Conservation (phyloP, 352 stramenopile genomes). For the Aphanomyces stellatus region DNA sequence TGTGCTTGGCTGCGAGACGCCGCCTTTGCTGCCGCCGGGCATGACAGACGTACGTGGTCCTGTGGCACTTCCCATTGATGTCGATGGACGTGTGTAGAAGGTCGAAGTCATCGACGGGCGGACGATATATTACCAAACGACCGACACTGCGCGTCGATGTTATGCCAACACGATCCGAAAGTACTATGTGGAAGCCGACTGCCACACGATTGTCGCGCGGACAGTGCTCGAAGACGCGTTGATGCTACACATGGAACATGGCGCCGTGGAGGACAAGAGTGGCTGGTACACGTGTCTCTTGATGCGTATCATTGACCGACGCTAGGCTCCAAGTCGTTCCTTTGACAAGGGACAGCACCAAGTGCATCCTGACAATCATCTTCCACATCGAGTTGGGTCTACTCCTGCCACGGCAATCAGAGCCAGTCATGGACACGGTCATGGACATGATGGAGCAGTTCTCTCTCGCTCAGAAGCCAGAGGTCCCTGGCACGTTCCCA, state of each 20-base stretch:
- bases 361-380: neutral
- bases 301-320: neutral
- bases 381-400: too few species aligned
- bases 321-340: neutral
- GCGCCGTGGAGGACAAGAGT: neutral
- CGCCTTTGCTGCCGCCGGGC: neutral
- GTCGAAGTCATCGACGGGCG: neutral
- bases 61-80: neutral
- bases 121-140: neutral
- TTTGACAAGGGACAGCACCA: neutral
- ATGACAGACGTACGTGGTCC: neutral
- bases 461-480: neutral
- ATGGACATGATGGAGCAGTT: neutral
- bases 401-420: neutral
- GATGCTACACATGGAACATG: neutral
- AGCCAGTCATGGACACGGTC: neutral
- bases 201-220: neutral
- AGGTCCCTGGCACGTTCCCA: neutral
- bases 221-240: neutral
- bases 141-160: too few species aligned
- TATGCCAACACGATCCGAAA: neutral
- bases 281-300: neutral
- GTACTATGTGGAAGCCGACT: neutral
- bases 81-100: neutral
- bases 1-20: neutral